Evolutionary conservation across 2,329 filamentous ascomycete genomes (phyloP).

Genomic region (Hymenoscyphus fructigenus): DNA sequence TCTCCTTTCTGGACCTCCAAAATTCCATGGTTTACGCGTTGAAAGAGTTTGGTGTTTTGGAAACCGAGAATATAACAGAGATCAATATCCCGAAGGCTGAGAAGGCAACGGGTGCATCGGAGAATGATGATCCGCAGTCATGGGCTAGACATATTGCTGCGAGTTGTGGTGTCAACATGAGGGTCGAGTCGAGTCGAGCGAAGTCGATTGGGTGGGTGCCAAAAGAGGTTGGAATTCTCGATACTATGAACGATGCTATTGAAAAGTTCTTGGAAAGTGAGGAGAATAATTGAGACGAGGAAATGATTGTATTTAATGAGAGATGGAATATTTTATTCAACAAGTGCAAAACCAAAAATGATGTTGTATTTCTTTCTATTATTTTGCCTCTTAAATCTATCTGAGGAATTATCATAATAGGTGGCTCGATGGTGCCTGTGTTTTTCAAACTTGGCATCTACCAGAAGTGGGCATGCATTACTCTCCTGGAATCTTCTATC

Average conservation of each 20-base stretch:
- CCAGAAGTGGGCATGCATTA: no score
- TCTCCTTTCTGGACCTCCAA: conserved; percentile 13
- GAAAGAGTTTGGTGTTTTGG: conserved; percentile 4
- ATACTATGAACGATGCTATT: conserved; percentile 14
- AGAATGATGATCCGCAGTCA: conserved; percentile 7
- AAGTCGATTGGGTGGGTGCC: conserved; percentile 14
- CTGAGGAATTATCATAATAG: no score
- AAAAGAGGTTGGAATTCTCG: conserved; percentile 2
- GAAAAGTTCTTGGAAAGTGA: neutral
- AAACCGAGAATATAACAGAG: neutral
- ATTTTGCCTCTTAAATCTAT: no score
- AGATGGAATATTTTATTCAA: no score
- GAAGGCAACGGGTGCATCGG: conserved; percentile 3
- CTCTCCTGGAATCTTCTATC: no score
- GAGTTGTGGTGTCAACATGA: conserved; percentile 16
- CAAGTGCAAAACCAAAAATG: no score
- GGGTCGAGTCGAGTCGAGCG: conserved; percentile 14
- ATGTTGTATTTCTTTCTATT: no score
- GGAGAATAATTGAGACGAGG: neutral
- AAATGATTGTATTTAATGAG: neutral
- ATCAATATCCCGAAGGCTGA: neutral
- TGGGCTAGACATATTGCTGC: conserved; percentile 15
- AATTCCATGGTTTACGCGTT: conserved; percentile 6
- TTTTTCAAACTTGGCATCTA: no score
- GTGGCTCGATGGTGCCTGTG: no score